Evolutionary conservation across 2,329 filamentous ascomycete genomes (phyloP).

Genomic region (Pseudopyrenochaeta lycopersici): DNA sequence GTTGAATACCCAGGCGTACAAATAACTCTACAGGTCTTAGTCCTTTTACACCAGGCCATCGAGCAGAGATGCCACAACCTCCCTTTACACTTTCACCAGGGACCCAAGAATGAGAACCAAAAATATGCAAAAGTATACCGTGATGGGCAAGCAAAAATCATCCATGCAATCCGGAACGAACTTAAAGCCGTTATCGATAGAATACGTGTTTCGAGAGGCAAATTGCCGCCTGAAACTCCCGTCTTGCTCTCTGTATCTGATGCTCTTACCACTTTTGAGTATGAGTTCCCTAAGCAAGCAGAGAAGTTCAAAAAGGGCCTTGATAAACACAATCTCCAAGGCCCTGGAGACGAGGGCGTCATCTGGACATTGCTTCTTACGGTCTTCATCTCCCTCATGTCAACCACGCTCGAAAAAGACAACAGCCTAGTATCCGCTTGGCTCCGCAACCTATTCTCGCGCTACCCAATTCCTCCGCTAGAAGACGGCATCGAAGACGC

Average conservation of each 20-base stretch:
- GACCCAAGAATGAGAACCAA: constrained; percentile 48
- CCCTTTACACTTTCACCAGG: constrained; percentile 8
- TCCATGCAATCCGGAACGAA: constrained; percentile 33
- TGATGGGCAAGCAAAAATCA: constrained; percentile 48
- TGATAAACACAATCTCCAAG: constrained; percentile 13
- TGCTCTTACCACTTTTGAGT: constrained; percentile 15
- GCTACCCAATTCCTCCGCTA: constrained; percentile 23
- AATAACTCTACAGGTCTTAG: constrained; percentile 33
- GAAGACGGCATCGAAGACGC: constrained; percentile 37
- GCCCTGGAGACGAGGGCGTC: constrained; percentile 15
- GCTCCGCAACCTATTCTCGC: constrained; percentile 15
- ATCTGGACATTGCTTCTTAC: constrained; percentile 37
- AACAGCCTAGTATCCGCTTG: constrained; percentile 3
- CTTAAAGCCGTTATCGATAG: constrained; percentile 24
- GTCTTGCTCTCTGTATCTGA: constrained; percentile 23
- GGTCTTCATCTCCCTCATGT: constrained; percentile 21
- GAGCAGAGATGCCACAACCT: constrained; percentile 29
- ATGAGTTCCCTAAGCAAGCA: constrained; percentile 16
- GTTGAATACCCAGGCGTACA: constrained; percentile 20
- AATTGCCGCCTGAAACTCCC: constrained; percentile 8
- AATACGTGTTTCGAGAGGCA: constrained; percentile 4
- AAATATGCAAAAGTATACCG: constrained; percentile 54
- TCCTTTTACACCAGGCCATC: constrained; percentile 34
- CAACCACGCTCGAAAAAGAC: constrained; percentile 10
- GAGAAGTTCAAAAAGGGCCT: constrained; percentile 19